Conservation (phyloP, 2,329 filamentous ascomycete species). For the Pseudovirgaria hyperparasitica region DNA sequence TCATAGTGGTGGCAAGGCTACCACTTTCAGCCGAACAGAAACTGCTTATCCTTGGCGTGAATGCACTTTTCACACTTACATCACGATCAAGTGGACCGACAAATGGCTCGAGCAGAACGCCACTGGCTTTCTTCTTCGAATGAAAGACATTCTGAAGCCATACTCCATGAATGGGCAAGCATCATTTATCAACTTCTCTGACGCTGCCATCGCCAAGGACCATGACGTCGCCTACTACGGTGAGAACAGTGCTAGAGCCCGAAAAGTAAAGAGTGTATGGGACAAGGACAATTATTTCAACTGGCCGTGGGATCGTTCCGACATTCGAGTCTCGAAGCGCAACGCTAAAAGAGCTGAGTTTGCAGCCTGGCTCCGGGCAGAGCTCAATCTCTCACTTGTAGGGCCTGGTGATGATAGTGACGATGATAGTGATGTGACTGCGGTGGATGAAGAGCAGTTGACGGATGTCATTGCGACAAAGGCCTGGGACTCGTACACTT, state of each 20-base stretch:
- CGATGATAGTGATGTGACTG: no score
- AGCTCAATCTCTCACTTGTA: no score
- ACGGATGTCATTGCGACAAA: no score
- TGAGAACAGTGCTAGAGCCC: slow-evolving; percentile 11
- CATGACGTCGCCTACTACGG: slow-evolving; percentile 22
- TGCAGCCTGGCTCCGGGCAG: no score
- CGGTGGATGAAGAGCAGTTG: no score
- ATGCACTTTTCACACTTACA: slow-evolving; percentile 14
- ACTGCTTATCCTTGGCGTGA: slow-evolving; percentile 22
- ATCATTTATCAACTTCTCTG: slow-evolving; percentile 19
- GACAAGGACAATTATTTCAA: slow-evolving; percentile 16
- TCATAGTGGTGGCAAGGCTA: slow-evolving; percentile 13
- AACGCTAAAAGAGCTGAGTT: no score
- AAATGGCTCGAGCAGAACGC: slow-evolving; percentile 21
- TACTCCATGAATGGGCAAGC: slow-evolving; percentile 11
- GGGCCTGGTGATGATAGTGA: no score
- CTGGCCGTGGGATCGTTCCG: no score
- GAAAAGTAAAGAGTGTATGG: slow-evolving; percentile 14
- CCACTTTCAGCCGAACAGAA: neutral
- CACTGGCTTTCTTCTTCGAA: slow-evolving; percentile 8
- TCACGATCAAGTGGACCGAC: slow-evolving; percentile 18
- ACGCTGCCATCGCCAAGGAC: slow-evolving; percentile 4
- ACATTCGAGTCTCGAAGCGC: no score
- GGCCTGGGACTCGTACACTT: no score
- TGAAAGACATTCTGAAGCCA: slow-evolving; percentile 11